Base-by-base conservation (phyloP, 495 filamentous ascomycete species). In the Neurospora sp. region DNA sequence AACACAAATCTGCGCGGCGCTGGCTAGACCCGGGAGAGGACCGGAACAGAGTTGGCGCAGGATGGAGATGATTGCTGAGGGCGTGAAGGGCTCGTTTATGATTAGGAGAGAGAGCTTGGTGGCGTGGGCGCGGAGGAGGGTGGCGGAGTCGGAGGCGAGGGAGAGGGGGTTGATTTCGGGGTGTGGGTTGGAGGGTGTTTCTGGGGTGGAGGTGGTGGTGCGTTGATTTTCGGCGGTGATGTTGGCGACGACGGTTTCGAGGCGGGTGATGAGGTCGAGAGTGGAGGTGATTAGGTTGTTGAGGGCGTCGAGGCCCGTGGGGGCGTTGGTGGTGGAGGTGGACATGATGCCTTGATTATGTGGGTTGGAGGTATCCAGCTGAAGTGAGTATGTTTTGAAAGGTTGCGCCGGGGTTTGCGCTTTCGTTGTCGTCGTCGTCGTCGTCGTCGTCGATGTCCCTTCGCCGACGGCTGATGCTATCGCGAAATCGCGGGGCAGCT, bases 81-180 rank as follows among this genome's bases (percentile, higher is more conserved):
- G 89, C 0, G 94, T 94, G 80, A 96, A 96, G 0, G 94, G 94
- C 19, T 90, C 87, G 72, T 90, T 96, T 76, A 96, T 92, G 3
- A 94, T 87, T 2, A 97, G 87, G 19, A 97, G 89, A 0, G 92
- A 93, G 34, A 97, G 86, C 70, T 96, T 96, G 39, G 94, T 97
- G 7, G 90, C 88, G 77, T 97, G 93, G 0, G 94, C 92, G 77
- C 87, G 89, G 66, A 97, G 88, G 5, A 93, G 84, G 31, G 83
- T 85, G 2, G 92, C 86, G 1, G 90, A 86, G 76, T 90, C 88
- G 75, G 87, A 85, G 24, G 94, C 89, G 71, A 94, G 84, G 37
- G 81, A 76, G 31, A 80, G 85, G 74, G 77, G 28, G 34, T 21
- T 37, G 54, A 24, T 70, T 15, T 73, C 59, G 17, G 72, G 39